A percentile compares a stretch with the other conserved stretches of the same genome.
phyloP scores from a whole-genome alignment of 2,329 filamentous ascomycete genomes.

The Trematosphaeria pertusa region DNA sequence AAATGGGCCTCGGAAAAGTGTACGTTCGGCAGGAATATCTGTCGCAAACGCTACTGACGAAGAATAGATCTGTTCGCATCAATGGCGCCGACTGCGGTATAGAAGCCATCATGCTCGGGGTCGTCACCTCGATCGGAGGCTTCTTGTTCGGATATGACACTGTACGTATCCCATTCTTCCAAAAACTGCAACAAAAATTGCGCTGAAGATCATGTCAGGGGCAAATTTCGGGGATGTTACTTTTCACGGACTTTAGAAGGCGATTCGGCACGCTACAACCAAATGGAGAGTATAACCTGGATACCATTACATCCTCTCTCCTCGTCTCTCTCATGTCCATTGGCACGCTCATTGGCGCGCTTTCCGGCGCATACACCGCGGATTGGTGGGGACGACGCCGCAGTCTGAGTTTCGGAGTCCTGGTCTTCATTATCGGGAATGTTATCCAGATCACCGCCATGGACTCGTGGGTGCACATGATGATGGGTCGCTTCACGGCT shows the following conservation, averaged over 20 bases:
- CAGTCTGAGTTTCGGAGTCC: constrained; percentile 58
- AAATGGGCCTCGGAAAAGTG: constrained; percentile 35
- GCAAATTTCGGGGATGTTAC: constrained; percentile 48
- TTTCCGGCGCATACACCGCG: constrained; percentile 56
- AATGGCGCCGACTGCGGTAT: constrained; percentile 42
- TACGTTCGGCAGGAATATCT: constrained; percentile 15
- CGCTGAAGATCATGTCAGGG: constrained; percentile 19
- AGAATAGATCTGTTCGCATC: constrained; percentile 31
- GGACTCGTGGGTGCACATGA: constrained; percentile 54
- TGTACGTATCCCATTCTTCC: constrained; percentile 34
- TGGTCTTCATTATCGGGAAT: constrained; percentile 51
- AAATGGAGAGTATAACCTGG: constrained; percentile 49
- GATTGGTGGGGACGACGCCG: constrained; percentile 59
- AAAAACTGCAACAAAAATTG: neutral
- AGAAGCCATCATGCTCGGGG: constrained; percentile 60
- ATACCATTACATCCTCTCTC: constrained; percentile 54
- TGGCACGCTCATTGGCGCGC: constrained; percentile 51
- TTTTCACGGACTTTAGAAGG: constrained; percentile 59
- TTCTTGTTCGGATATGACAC: constrained; percentile 71
- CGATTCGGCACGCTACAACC: constrained; percentile 60
- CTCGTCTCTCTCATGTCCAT: constrained; percentile 44
- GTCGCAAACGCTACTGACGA: neutral
- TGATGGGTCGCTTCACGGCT: constrained; percentile 54
- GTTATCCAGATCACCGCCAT: constrained; percentile 53
- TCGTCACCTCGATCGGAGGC: constrained; percentile 64